Evolutionary conservation across 164 flowering plant species (phyloP), one percentile per base, ranked within the genome.

Genomic region (Houttuynia cordata): DNA sequence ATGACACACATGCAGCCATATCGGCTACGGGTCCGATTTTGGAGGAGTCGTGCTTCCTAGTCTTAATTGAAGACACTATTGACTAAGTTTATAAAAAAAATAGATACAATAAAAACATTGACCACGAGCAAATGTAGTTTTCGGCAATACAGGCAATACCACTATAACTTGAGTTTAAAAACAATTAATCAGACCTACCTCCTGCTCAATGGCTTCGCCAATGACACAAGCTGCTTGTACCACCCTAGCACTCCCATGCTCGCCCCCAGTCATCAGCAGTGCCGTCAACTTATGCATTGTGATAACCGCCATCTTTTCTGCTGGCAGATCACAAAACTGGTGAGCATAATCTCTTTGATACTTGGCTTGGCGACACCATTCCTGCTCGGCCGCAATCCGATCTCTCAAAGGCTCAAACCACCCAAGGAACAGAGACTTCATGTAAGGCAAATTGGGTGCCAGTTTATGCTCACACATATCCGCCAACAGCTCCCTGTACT

Each of bases 281-380:
- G 70, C 95, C 87, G 80, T 76, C 78, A 91, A 64, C 75, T 91
- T 91, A 72, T 94, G 99, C 99, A 94, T 94, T 20, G 99, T 85
- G 57, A 94, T 86, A 58, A 91, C 89, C 0, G 96, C 64, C 95
- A 88, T 91, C 96, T 76, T 88, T 42, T 87, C 99, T 0, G 99
- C 91, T 0, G 97, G 95, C 67, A 94, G 77, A 56, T 67, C 86
- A 67, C 70, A 77, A 59, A 88, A 69, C 69, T 78, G 83, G 0
- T 79, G 83, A 0, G 82, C 81, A 75, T 79, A 80, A 0, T 73
- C 67, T 0, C 78, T 65, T 53, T 62, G 80, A 42, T 24, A 63
- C 80, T 80, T 82, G 64, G 82, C 86, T 19, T 58, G 21, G 63
- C 71, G 70, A 61, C 70, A 76, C 50, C 70, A 49, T 25, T 85